Evolutionary conservation across 1,284 basidiomycete species (phyloP), one percentile per base, ranked within the genome.

Genomic region (Ustilago cynodontis): DNA sequence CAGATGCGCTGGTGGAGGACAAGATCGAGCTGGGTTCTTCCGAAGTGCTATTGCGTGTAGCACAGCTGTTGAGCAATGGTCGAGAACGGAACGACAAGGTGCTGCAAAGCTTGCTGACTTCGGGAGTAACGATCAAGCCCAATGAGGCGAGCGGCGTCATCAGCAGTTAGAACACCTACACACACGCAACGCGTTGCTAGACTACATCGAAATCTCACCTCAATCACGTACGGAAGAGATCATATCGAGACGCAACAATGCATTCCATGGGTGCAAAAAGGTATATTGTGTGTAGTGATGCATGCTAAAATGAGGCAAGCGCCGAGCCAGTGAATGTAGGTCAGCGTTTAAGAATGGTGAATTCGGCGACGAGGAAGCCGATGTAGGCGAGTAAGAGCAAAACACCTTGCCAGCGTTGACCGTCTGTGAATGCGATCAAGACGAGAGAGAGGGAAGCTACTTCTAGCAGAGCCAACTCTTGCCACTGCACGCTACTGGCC

Each of bases 21-120:
- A 82, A 79, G 62, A 78, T 86, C 64, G 83, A 83, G 16, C 52
- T 86, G 13, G 82, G 81, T 2, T 78, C 73, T 20, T 73, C 72
- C 37, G 72, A 84, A 49, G 82, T 86, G 18, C 70, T 86, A 9
- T 33, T 53, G 11, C 35, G 49, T 6, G 79, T 72, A 8, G 80
- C 76, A 0, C 39, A 51, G 18, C 20, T 60, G 56, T 51, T 77
- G 22, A 59, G 59, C 53, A 77, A 73, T n/a, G 67, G 71, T 2
- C 39, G 69, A 22, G 69, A 75, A 29, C 35, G 50, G 14, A 68
- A 69, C 29, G 81, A 82, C 43, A 68, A 68, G 20, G 67, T 82
- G 5, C 61, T 82, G 18, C 51, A 66, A 41, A 59, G 65, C 2
- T 35, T 82, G 55, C 61, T 82, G 18, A 60, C 62, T 24, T 71